Base-by-base conservation (phyloP, 345 rosid genomes). In the Stellera chamaejasme region DNA sequence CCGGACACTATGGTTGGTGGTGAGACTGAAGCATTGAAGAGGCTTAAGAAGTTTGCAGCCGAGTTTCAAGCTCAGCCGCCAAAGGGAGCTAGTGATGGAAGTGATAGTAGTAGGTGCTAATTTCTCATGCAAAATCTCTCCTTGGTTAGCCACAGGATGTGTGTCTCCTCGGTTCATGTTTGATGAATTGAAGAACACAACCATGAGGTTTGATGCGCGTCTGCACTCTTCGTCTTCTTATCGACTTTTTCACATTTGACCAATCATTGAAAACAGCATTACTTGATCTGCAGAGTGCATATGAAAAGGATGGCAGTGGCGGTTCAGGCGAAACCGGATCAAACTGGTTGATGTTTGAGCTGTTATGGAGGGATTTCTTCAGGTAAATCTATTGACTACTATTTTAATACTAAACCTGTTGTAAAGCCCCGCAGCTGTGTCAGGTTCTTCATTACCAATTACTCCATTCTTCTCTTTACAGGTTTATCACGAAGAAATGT, bases 321-420 rank as follows among this genome's bases (percentile, higher is more conserved):
- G 61, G 78, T 73, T 57, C 78, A 0, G 70, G 75, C 6, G 80
- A 72, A 47, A 68, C 78, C 4, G 91, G 84, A 65, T 66, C 72
- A 52, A 79, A 78, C 81, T 83, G 91, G 91, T 73, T 84, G 73
- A 74, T 80, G 81, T 81, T 75, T 65, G 95, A 87, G 69, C 73
- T 87, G 77, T 47, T 83, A 63, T 87, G 95, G 95, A 81, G 95
- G 81, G 95, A 87, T 83, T 87, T 87, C 80, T 87, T 87, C 74
- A 83, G 95, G 95, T 87, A 69, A 56, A 13, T 65, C 59, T 48
- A 27, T 32, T 16, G 9, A 19, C 1, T 19, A 1, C 23, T 19
- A 19, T 32, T 1, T 4, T 32, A 0, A 32, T 43, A 43, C 48
- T 57, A n/a, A 25, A 23, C 26, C 47, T 43, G 5, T 36, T 43